Evolutionary conservation across 1,284 basidiomycete genomes (phyloP), one percentile per base, ranked within the genome.

Genomic region (Naganishia sp.): DNA sequence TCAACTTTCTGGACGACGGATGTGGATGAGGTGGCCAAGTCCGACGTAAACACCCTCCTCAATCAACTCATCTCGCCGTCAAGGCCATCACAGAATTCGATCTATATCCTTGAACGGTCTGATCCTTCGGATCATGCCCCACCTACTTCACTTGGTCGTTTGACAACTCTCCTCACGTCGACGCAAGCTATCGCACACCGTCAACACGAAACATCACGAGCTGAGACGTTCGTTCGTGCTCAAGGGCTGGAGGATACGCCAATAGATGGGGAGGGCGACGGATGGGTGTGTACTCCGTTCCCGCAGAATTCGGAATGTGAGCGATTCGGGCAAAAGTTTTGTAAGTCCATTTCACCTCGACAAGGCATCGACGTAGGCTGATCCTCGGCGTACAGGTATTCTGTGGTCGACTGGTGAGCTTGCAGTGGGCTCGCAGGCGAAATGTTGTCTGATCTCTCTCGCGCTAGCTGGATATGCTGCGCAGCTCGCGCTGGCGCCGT

Each of bases 231-330:
- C 48, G 33, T 21, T 3, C 15, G 31, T 7, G 23, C 16, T 0
- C 25, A 36, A 10, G 55, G 64, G 18, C 13, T 57, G 56, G 49
- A 53, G 39, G 64, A 66, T 53, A 66, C 52, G 13, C 71, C 69
- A 16, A 67, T 69, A 7, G 68, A 73, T 45, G 69, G 68, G 11
- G 72, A 73, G 57, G 71, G 70, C 2, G 68, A 71, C 13, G 72
- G 70, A 60, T 76, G 77, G 75, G 55, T 69, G 11, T 80, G 79
- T 65, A 75, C 78, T 52, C 60, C 64, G 6, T 80, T 80, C 70
- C 79, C 79, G 0, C 75, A 74, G 5, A 77, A 77, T 63, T 78
- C 78, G 3, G 79, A 80, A 67, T 80, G 79, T 57, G 70, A 72
- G 18, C 63, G 74, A 57, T 75, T 80, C 55, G 79, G 79, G 36